These are phyloP conservation scores for Astrothelium macrocarpum DNA, from an alignment of 495 filamentous ascomycete genomes.

Conservation along the genomic window DNA sequence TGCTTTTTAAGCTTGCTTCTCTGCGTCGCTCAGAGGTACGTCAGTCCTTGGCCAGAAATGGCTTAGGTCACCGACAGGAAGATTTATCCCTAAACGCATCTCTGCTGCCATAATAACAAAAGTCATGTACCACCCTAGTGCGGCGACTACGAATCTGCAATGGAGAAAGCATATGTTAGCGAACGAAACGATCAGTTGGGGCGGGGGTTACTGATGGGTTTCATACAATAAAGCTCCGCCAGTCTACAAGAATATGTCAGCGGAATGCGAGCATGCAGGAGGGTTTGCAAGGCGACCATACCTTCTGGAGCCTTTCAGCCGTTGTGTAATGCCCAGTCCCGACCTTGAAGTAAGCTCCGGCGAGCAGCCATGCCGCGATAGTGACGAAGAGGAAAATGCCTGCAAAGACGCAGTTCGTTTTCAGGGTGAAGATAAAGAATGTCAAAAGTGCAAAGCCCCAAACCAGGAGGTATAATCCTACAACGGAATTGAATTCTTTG, in stretches of 20 bases:
- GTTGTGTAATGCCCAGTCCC: conserved; percentile 35
- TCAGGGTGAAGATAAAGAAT: conserved; percentile 46
- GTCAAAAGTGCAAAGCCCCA: conserved; percentile 50
- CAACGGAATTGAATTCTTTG: conserved; percentile 38
- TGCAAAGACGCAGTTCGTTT: conserved; percentile 46
- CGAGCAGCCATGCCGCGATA: conserved; percentile 39
- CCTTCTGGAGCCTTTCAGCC: conserved; percentile 39
- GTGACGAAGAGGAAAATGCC: conserved; percentile 44
- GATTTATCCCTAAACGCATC: conserved; percentile 44
- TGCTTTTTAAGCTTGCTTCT: conserved; percentile 16
- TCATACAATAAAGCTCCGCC: conserved; percentile 34
- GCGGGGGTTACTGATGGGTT: not conserved
- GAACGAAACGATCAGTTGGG: conserved; percentile 13
- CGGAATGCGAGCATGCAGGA: not conserved
- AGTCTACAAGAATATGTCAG: conserved; percentile 19
- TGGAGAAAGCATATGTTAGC: not conserved
- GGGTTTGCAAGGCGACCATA: conserved; percentile 2
- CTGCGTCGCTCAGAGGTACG: conserved; percentile 33
- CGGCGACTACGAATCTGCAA: conserved; percentile 38
- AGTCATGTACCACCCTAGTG: conserved; percentile 47
- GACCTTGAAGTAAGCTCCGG: conserved; percentile 44
- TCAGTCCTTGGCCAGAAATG: conserved; percentile 45
- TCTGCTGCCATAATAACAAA: conserved; percentile 43
- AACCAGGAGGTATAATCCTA: conserved; percentile 38
- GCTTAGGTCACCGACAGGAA: conserved; percentile 46